phyloP scores from a whole-genome alignment of 495 filamentous ascomycete species.

The Podospora tetraspora region DNA sequence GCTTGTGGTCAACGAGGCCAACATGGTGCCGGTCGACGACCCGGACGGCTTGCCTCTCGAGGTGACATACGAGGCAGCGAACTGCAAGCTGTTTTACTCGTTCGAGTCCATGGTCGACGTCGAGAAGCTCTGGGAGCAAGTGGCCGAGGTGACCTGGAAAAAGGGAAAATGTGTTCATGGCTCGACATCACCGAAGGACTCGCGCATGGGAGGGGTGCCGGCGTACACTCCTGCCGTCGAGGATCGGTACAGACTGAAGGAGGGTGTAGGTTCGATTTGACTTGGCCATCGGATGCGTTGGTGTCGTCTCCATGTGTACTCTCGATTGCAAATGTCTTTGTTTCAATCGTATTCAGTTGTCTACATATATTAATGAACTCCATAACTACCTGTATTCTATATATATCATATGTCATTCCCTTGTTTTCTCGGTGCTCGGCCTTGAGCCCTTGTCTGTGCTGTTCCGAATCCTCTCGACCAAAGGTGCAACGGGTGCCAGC shows the following conservation, averaged over 20 bases:
- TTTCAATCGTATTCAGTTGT: too few species aligned
- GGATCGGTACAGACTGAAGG: not conserved
- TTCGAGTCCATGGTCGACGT: constrained; percentile 44
- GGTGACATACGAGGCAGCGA: constrained; percentile 50
- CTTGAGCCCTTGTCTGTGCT: not conserved
- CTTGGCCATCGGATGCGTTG: too few species aligned
- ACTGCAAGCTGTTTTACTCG: constrained; percentile 53
- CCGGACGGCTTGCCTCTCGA: constrained; percentile 42
- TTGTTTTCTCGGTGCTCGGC: not conserved
- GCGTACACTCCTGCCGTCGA: not conserved
- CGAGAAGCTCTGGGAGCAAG: constrained; percentile 45
- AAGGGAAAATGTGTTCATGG: constrained; percentile 18
- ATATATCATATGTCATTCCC: not conserved
- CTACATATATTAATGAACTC: too few species aligned
- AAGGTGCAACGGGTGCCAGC: not conserved
- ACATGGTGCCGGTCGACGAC: constrained; percentile 3
- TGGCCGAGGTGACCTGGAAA: constrained; percentile 32
- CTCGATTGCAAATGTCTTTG: too few species aligned
- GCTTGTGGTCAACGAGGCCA: constrained; percentile 9
- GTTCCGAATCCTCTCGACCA: constrained; percentile 5
- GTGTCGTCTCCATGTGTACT: too few species aligned
- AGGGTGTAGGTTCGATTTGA: not conserved
- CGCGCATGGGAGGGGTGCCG: not conserved
- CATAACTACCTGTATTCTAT: not conserved
- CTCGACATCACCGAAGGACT: constrained; percentile 10